phyloP scores from a whole-genome alignment of 164 flowering plant genomes.

The Tetrastigma voinierianum region DNA sequence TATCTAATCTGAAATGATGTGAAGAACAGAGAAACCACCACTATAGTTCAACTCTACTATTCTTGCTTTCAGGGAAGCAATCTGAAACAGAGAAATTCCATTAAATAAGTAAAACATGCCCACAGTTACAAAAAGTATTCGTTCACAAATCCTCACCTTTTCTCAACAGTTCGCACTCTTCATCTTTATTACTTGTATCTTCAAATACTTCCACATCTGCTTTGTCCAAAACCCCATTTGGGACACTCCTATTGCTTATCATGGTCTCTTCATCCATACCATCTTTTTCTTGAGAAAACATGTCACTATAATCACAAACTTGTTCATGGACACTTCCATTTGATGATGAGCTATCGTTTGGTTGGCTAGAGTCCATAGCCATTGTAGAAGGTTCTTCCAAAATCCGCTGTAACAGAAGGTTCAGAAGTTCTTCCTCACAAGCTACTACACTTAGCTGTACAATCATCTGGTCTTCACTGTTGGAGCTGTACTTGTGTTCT shows the following conservation, averaged over 20 bases:
- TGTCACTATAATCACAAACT: constrained; percentile 13
- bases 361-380: constrained; percentile 14
- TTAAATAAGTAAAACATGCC: neutral
- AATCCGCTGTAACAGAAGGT: constrained; percentile 27
- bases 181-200: constrained; percentile 32
- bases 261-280: constrained; percentile 16
- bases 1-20: neutral
- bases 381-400: constrained; percentile 15
- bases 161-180: constrained; percentile 36
- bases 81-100: constrained; percentile 36
- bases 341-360: constrained; percentile 1
- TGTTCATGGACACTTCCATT: constrained; percentile 23
- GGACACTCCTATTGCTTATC: constrained; percentile 6
- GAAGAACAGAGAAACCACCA: constrained; percentile 10
- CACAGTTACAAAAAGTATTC: neutral
- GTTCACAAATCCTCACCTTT: constrained; percentile 39
- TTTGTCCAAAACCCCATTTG: constrained; percentile 11
- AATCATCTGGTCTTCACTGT: constrained; percentile 19
- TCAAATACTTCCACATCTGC: constrained; percentile 12
- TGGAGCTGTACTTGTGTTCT: constrained; percentile 8
- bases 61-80: constrained; percentile 59
- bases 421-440: constrained; percentile 19
- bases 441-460: constrained; percentile 10
- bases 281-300: constrained; percentile 16
- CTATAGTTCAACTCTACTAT: constrained; percentile 47